These are phyloP conservation scores for Cryptococcus floricola DNA, from an alignment of 1,284 basidiomycete species.

Conservation along the genomic window DNA sequence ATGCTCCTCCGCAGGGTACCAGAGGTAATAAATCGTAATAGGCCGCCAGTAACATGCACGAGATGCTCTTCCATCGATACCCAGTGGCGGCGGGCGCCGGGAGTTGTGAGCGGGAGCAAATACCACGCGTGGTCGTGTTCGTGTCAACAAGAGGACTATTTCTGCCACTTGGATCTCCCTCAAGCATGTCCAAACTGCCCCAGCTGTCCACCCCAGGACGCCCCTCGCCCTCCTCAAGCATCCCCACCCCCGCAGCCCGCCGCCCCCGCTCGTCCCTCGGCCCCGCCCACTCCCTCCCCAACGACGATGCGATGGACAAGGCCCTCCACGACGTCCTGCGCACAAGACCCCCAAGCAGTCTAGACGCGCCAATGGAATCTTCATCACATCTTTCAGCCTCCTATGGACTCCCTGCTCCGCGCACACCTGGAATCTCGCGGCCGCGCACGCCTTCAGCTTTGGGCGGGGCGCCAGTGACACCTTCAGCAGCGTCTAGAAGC, in stretches of 20 bases:
- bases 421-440: slow-evolving; percentile 30
- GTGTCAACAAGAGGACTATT: too few species aligned
- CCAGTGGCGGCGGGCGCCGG: too few species aligned
- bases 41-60: too few species aligned
- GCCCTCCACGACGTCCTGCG: slow-evolving; percentile 38
- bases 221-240: slow-evolving; percentile 25
- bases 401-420: slow-evolving; percentile 18
- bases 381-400: slow-evolving; percentile 6
- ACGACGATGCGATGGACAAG: slow-evolving; percentile 33
- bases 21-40: too few species aligned
- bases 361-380: slow-evolving; percentile 15
- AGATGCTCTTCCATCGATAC: too few species aligned
- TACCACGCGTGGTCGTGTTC: too few species aligned
- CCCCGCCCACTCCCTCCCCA: slow-evolving; percentile 12
- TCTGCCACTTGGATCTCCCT: too few species aligned
- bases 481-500: slow-evolving; percentile 24
- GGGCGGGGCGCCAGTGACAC: slow-evolving; percentile 25
- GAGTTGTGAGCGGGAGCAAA: too few species aligned
- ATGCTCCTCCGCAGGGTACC: too few species aligned
- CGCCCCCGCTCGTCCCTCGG: slow-evolving; percentile 43
- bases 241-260: slow-evolving; percentile 38
- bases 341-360: slow-evolving; percentile 28
- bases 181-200: slow-evolving; percentile 45
- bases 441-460: slow-evolving; percentile 28
- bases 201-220: slow-evolving; percentile 39